These are phyloP conservation scores for Nemania abortiva DNA, from an alignment of 2,329 filamentous ascomycete genomes.

Conservation along the genomic window DNA sequence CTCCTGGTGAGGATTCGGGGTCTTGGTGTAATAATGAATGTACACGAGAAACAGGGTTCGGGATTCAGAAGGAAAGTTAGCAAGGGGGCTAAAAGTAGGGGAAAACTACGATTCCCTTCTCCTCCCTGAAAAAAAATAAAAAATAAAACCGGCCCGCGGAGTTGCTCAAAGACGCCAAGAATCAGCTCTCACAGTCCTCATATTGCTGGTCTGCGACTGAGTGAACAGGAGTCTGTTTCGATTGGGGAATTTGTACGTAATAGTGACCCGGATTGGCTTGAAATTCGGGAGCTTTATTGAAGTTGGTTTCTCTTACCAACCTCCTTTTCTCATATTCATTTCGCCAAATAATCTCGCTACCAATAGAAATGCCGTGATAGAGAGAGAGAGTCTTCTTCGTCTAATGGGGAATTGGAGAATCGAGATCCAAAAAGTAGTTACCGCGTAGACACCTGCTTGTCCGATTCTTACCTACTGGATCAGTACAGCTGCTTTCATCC, in stretches of 20 bases:
- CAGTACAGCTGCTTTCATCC: not conserved
- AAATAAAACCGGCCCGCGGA: conserved; percentile 37
- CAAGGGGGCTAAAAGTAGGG: not conserved
- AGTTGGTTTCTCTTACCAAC: conserved; percentile 18
- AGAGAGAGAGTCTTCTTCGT: conserved; percentile 1
- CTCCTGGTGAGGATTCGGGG: not conserved
- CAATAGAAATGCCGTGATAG: conserved; percentile 25
- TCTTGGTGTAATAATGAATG: not conserved
- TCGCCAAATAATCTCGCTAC: conserved; percentile 5
- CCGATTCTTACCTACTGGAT: no score
- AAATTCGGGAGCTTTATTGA: not conserved
- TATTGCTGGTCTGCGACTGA: conserved; percentile 30
- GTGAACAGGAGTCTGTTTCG: conserved; percentile 38
- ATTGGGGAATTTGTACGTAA: conserved; percentile 50
- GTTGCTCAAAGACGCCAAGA: conserved; percentile 32
- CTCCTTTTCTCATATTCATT: conserved; percentile 10
- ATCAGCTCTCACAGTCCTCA: not conserved
- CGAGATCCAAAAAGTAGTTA: not conserved
- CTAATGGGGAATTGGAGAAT: conserved; percentile 14
- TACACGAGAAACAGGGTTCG: not conserved
- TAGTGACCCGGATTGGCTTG: conserved; percentile 40
- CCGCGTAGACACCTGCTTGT: not conserved
- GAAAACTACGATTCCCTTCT: not conserved
- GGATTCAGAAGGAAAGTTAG: not conserved
- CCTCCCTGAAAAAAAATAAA: not conserved